A percentile compares a stretch with the other conserved stretches of the same genome.
phyloP scores from a whole-genome alignment of 2,329 filamentous ascomycete species.

The Aspergillus sp. region DNA sequence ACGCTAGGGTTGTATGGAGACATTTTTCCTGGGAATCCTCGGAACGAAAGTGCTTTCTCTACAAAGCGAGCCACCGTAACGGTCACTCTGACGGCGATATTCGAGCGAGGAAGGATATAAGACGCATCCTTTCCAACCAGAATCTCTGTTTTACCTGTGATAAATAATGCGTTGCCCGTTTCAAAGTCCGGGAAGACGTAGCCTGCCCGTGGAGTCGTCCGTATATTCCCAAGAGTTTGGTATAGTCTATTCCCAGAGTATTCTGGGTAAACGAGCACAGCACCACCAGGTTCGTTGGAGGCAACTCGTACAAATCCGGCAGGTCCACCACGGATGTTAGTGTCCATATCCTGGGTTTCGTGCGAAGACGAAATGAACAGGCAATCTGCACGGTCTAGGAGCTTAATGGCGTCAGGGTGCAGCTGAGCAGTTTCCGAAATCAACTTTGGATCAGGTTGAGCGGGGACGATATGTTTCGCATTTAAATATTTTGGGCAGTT shows the following conservation, averaged over 20 bases:
- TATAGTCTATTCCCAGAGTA: conserved; percentile 84
- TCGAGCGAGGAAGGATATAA: conserved; percentile 64
- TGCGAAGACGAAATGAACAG: conserved; percentile 75
- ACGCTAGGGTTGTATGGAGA: conserved; percentile 80
- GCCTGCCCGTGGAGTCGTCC: conserved; percentile 65
- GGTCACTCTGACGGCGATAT: conserved; percentile 69
- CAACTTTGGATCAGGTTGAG: conserved; percentile 55
- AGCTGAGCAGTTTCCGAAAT: conserved; percentile 52
- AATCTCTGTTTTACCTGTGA: conserved; percentile 68
- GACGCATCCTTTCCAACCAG: conserved; percentile 65
- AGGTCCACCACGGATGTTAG: conserved; percentile 73
- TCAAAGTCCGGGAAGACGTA: conserved; percentile 72
- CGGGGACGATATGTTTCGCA: conserved; percentile 62
- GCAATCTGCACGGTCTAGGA: conserved; percentile 67
- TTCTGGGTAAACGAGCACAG: conserved; percentile 72
- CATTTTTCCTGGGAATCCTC: conserved; percentile 57
- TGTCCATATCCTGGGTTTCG: conserved; percentile 69
- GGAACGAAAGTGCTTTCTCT: conserved; percentile 65
- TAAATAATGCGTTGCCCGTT: conserved; percentile 70
- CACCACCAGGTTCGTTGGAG: conserved; percentile 50
- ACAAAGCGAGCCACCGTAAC: conserved; percentile 65
- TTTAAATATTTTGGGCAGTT: conserved; percentile 91
- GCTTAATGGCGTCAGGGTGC: conserved; percentile 53
- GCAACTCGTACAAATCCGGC: conserved; percentile 71
- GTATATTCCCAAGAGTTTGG: conserved; percentile 77